Evolutionary conservation across 106 monocot genomes (phyloP).

Genomic region (Cymbidium sinense): DNA sequence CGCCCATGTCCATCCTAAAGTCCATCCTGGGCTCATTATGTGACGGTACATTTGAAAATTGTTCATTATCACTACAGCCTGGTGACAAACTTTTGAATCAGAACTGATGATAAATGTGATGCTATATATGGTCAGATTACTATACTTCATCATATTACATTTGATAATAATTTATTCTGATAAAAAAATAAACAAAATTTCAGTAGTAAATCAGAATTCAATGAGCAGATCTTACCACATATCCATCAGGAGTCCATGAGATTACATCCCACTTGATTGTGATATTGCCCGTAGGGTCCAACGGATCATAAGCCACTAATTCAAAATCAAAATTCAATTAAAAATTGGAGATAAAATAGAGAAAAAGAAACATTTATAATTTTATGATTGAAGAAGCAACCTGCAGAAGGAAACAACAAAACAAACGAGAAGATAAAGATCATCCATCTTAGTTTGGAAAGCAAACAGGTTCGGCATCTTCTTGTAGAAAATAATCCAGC

Average conservation of each 20-base stretch:
- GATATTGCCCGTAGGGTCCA: constrained; percentile 73
- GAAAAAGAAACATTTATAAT: not conserved
- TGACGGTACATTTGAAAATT: constrained; percentile 83
- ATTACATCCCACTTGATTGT: constrained; percentile 80
- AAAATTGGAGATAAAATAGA: not conserved
- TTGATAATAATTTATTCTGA: not conserved
- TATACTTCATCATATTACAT: not conserved
- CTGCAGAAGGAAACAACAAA: constrained; percentile 35
- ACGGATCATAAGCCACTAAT: constrained; percentile 64
- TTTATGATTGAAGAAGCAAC: constrained; percentile 13
- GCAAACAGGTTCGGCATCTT: not conserved
- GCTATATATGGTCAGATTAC: not conserved
- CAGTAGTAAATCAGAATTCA: not conserved
- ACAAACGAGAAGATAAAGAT: constrained; percentile 15
- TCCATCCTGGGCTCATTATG: constrained; percentile 67
- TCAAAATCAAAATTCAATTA: not conserved
- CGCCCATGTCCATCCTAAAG: constrained; percentile 60
- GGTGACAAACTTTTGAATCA: not conserved
- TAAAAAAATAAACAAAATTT: not conserved
- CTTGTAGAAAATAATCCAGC: not conserved
- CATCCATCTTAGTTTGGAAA: constrained; percentile 7
- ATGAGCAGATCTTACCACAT: constrained; percentile 43
- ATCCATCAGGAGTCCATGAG: constrained; percentile 80
- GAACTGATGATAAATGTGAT: not conserved
- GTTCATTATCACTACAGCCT: constrained; percentile 74